Percentiles rank a stretch among this genome's conserved stretches.
Conservation (phyloP, 352 stramenopile species). For the Phytophthora meadii region DNA sequence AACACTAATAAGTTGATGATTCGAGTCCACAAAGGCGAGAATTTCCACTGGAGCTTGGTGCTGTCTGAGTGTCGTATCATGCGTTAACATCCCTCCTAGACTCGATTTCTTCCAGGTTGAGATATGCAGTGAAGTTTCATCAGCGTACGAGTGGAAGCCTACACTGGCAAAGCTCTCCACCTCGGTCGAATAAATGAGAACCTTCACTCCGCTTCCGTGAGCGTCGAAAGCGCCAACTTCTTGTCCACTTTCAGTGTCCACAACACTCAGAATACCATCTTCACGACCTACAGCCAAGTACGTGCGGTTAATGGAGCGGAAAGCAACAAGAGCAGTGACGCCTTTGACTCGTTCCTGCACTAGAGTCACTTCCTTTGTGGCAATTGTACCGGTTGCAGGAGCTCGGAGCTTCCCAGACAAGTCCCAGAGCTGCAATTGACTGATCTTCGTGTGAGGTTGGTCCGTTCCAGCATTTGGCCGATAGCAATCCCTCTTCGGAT, state of each 20-base stretch:
- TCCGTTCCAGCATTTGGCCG: constrained; percentile 36
- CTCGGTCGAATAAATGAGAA: constrained; percentile 53
- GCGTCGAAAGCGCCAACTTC: constrained; percentile 62
- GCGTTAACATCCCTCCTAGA: constrained; percentile 30
- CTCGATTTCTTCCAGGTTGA: constrained; percentile 56
- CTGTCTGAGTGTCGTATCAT: constrained; percentile 45
- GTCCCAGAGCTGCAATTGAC: constrained; percentile 68
- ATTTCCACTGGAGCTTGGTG: constrained; percentile 51
- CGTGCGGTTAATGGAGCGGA: constrained; percentile 58
- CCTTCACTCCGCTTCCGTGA: constrained; percentile 64
- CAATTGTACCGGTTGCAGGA: constrained; percentile 28
- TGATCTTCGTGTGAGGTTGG: constrained; percentile 54
- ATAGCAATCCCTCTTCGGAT: constrained; percentile 34
- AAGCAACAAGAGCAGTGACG: constrained; percentile 51
- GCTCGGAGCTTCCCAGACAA: constrained; percentile 42
- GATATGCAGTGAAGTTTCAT: constrained; percentile 72
- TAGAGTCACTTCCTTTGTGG: constrained; percentile 35
- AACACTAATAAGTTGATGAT: constrained; percentile 61
- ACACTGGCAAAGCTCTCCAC: constrained; percentile 65
- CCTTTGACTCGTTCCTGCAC: constrained; percentile 61
- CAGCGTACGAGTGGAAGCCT: constrained; percentile 65
- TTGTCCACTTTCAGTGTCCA: constrained; percentile 58
- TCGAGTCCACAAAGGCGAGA: constrained; percentile 63
- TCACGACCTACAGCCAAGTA: constrained; percentile 60
- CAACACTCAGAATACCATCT: constrained; percentile 59